Evolutionary conservation across 345 rosid species (phyloP), one percentile per base, ranked within the genome.

Genomic region (Dipteronia sinensis): DNA sequence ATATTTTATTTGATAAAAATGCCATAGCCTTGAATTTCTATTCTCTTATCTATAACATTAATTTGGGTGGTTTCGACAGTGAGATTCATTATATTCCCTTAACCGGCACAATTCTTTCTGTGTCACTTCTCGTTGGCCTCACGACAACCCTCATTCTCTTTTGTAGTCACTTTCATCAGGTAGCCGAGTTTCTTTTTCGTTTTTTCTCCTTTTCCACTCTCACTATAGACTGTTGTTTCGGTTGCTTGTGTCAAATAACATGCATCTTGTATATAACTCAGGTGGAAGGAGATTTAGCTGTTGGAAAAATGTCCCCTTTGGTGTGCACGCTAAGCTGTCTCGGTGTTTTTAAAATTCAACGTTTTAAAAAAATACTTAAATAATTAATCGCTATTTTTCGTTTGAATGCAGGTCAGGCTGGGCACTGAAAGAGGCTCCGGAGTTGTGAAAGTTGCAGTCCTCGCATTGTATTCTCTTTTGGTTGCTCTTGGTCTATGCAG

Each of bases 91-190:
- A 63, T 77, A 82, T 87, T 69, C 92, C 90, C 6, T 59, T 93
- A 61, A 95, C 85, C 22, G 72, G 84, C 78, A 87, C 89, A 19
- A 80, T 89, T 72, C 82, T 95, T 76, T 87, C 90, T 25, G 86
- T 88, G 51, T 92, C 98, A 11, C 31, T 92, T 29, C 90, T 95
- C 61, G 93, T 95, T 78, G 97, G 98, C 79, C 78, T 92, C 73
- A 93, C 98, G 10, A 95, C 98, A 56, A 71, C 94, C 69, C 87
- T 95, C 64, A 95, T 95, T 79, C 97, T 93, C 69, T 93, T 95
- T 71, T 92, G 98, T 65, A 95, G 98, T 82, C 98, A 95, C 78
- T 95, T 95, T 83, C 93, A 95, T 83, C 98, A 90, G 93, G 98
- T 90, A 81, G 31, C 67, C 75, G 22, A 67, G 1, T 7, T 19